These are phyloP conservation scores for Chrysoporthe puriensis DNA, from an alignment of 2,329 filamentous ascomycete genomes.

Conservation along the genomic window DNA sequence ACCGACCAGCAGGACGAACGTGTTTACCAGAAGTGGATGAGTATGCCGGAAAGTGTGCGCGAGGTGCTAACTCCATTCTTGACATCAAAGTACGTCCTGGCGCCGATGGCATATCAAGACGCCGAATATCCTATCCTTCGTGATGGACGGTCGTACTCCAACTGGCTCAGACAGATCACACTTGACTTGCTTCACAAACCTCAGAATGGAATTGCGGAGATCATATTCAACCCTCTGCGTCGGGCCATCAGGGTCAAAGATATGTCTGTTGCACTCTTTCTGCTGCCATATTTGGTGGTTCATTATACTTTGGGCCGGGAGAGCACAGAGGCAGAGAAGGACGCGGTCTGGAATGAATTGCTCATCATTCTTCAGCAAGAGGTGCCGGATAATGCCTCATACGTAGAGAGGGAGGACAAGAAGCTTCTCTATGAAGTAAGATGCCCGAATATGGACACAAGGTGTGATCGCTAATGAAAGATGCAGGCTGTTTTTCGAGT, in stretches of 20 bases:
- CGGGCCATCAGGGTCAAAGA: conserved; percentile 86
- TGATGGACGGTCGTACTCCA: conserved; percentile 68
- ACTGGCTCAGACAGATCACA: conserved; percentile 81
- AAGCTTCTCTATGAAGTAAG: conserved; percentile 86
- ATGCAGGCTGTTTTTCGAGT: conserved; percentile 81
- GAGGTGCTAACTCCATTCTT: conserved; percentile 89
- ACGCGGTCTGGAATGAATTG: conserved; percentile 73
- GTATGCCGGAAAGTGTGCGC: conserved; percentile 75
- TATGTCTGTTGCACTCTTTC: conserved; percentile 80
- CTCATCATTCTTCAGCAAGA: conserved; percentile 71
- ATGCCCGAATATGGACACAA: conserved; percentile 9
- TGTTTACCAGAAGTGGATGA: conserved; percentile 74
- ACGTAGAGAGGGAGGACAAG: conserved; percentile 72
- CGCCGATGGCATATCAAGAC: conserved; percentile 58
- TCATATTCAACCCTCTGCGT: conserved; percentile 80
- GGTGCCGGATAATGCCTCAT: conserved; percentile 52
- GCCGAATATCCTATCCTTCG: conserved; percentile 80
- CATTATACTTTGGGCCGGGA: conserved; percentile 78
- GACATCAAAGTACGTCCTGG: conserved; percentile 79
- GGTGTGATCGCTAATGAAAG: conserved; percentile 30
- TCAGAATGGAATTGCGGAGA: conserved; percentile 72
- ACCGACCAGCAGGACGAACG: conserved; percentile 53
- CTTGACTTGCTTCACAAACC: conserved; percentile 81
- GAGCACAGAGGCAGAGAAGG: conserved; percentile 61
- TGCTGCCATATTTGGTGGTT: conserved; percentile 84